Percentiles rank a stretch among this genome's conserved stretches.
phyloP scores from a whole-genome alignment of 768 basidiomycete species.

The Xerocomus spinulosus region DNA sequence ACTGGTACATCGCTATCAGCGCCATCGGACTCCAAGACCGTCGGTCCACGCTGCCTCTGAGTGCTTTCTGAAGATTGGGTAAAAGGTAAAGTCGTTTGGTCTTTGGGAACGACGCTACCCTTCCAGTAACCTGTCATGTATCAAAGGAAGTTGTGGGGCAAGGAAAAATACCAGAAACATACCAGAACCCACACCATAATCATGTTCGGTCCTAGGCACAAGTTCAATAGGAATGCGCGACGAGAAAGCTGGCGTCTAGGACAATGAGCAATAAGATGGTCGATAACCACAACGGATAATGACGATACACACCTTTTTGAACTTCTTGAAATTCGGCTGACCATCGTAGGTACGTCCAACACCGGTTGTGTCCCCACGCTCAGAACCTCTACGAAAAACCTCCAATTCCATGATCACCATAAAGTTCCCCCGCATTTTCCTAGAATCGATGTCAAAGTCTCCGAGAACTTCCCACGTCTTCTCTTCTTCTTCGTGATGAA shows the following conservation, averaged over 20 bases:
- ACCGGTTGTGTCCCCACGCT: slow-evolving; percentile 16
- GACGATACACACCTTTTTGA: slow-evolving; percentile 53
- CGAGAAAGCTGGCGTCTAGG: slow-evolving; percentile 27
- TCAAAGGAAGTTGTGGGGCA: background rate
- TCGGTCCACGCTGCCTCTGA: slow-evolving; percentile 24
- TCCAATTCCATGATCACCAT: slow-evolving; percentile 74
- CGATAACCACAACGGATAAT: slow-evolving; percentile 6
- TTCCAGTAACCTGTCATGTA: slow-evolving; percentile 54
- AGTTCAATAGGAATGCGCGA: slow-evolving; percentile 45
- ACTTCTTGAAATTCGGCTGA: slow-evolving; percentile 71
- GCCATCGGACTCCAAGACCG: slow-evolving; percentile 41
- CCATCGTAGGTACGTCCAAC: slow-evolving; percentile 40
- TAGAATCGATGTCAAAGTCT: slow-evolving; percentile 57
- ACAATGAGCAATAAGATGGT: background rate
- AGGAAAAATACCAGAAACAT: slow-evolving; percentile 7
- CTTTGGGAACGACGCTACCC: slow-evolving; percentile 23
- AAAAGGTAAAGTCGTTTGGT: slow-evolving; percentile 12
- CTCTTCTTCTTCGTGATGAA: slow-evolving; percentile 44
- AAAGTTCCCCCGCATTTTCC: slow-evolving; percentile 65
- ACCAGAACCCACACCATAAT: slow-evolving; percentile 54
- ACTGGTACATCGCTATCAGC: slow-evolving; percentile 22
- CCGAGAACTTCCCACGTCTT: slow-evolving; percentile 57
- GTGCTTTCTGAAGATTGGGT: slow-evolving; percentile 15
- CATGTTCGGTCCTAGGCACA: slow-evolving; percentile 45
- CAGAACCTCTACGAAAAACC: slow-evolving; percentile 36